Base-by-base conservation (phyloP, 352 stramenopile genomes). In the Vaucheria bursata region DNA sequence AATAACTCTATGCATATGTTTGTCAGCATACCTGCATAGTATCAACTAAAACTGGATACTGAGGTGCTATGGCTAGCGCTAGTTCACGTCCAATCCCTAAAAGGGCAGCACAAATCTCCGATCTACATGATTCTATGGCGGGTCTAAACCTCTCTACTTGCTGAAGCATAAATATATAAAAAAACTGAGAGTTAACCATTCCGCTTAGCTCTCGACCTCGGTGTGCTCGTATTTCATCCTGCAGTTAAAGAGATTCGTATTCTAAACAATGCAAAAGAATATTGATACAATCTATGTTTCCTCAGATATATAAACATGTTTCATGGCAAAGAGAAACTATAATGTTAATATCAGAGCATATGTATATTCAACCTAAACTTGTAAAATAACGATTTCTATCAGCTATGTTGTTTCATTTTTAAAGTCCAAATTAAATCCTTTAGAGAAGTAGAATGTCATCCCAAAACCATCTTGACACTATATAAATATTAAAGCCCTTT, bases 161-260 rank as follows among this genome's bases (percentile, higher is more conserved):
- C 74, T 83, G 78, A 18, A 83, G 73, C 78, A 83, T 83, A 66
- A 83, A 83, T 53, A 83, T 83, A 73, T 75, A 83, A 33, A 83
- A 83, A 45, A 83, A 83, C 73, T 83, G 78, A 50, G 50, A 70
- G 72, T 83, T 83, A 0, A 83, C 78, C 64, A 83, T 83, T 12
- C 78, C 78, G 40, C 52, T 77, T 7, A 83, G 78, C 73, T 83
- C 78, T 37, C 78, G 71, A 35, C 78, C 78, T 36, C 65, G 12
- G 65, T 72, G 65, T 25, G 65, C 65, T 8, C 65, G 6, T 6
- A 72, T 25, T 8, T 72, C 65, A 12, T 72, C 78, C 78, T 83
- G 66, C 0, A 0, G 70, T 4, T 35, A 5, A 50, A 4, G 31
- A 71, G 0, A n/a, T n/a, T n/a, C n/a, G n/a, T n/a, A n/a, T n/a